phyloP scores from a whole-genome alignment of 768 basidiomycete genomes.

The Multifurca ochricompacta region DNA sequence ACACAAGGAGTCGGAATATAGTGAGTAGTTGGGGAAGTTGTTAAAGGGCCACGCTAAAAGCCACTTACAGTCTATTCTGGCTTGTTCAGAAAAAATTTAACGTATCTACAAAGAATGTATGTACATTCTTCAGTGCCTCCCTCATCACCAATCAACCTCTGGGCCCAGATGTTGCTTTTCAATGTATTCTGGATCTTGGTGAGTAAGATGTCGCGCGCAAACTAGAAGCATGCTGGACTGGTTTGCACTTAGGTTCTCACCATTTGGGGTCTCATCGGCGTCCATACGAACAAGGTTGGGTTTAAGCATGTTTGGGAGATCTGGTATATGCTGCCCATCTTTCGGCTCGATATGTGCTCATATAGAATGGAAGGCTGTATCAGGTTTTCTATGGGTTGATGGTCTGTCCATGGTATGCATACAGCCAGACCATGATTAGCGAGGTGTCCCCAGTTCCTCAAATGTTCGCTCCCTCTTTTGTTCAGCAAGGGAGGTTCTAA shows the following conservation, averaged over 20 bases:
- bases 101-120: conserved; percentile 55
- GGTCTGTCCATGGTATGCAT: conserved; percentile 77
- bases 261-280: conserved; percentile 71
- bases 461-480: conserved; percentile 38
- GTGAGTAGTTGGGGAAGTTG: conserved; percentile 31
- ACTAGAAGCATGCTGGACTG: not conserved
- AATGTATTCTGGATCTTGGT: conserved; percentile 69
- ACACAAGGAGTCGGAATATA: conserved; percentile 63
- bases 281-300: conserved; percentile 64
- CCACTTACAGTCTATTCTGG: conserved; percentile 48
- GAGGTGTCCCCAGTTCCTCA: conserved; percentile 67
- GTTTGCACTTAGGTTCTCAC: conserved; percentile 43
- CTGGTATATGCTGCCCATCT: conserved; percentile 36
- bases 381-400: conserved; percentile 64
- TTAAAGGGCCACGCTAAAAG: not conserved
- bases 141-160: not conserved
- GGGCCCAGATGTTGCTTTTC: conserved; percentile 55
- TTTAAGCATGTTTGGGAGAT: conserved; percentile 83
- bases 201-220: conserved; percentile 16
- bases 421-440: conserved; percentile 78
- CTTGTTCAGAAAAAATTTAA: conserved; percentile 56
- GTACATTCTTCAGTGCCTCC: conserved; percentile 12
- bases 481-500: not conserved
- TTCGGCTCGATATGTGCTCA: not conserved
- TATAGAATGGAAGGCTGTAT: conserved; percentile 41